Evolutionary conservation across 2,329 filamentous ascomycete species (phyloP).

Genomic region (Talaromyces verruculosus): DNA sequence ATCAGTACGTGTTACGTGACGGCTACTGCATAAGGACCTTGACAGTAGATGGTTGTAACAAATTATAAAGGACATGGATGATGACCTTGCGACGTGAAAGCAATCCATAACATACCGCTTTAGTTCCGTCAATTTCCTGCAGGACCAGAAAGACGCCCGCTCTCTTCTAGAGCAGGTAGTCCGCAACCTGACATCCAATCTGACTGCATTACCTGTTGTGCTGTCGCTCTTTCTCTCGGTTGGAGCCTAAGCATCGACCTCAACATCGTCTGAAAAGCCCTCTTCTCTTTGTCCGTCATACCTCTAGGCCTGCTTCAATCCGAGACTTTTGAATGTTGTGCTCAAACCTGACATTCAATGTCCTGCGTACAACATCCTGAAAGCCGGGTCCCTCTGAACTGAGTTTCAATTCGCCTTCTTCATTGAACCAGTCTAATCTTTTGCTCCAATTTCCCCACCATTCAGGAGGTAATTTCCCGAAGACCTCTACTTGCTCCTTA

Average conservation of each 20-base stretch:
- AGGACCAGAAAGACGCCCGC: not conserved
- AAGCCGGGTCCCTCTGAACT: not conserved
- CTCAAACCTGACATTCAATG: not conserved
- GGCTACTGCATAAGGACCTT: not conserved
- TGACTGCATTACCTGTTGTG: conserved; percentile 29
- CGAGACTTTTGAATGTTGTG: not conserved
- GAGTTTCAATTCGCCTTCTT: conserved; percentile 12
- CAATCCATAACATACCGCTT: not conserved
- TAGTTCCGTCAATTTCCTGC: not conserved
- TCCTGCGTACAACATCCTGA: not conserved
- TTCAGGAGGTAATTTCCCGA: conserved; percentile 27
- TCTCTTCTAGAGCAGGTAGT: conserved; percentile 22
- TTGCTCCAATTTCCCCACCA: conserved; percentile 25
- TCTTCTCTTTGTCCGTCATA: conserved; percentile 28
- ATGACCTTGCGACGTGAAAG: not conserved
- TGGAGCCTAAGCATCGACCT: conserved; percentile 32
- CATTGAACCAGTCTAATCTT: conserved; percentile 22
- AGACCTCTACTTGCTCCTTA: conserved; percentile 30
- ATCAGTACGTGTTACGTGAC: not conserved
- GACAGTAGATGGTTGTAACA: not conserved
- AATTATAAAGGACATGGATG: not conserved
- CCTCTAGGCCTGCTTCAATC: conserved; percentile 22
- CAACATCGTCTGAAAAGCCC: conserved; percentile 30
- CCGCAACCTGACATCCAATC: conserved; percentile 36
- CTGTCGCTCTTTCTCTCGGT: conserved; percentile 27